Base-by-base conservation (phyloP, 768 basidiomycete genomes). In the Dentipellis fragilis region DNA sequence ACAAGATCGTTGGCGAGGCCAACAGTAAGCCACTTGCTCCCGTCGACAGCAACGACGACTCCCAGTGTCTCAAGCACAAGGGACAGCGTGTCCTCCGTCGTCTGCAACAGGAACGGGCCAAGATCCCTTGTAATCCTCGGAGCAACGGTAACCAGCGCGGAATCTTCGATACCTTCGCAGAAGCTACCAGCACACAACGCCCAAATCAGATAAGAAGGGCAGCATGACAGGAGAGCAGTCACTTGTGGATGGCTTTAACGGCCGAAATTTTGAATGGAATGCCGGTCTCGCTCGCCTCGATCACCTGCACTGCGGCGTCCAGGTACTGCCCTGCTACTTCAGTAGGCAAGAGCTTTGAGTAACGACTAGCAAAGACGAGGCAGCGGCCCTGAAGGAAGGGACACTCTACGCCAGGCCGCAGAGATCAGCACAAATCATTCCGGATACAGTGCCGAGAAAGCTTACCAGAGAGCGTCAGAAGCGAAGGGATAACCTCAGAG, bases 381-480 rank as follows among this genome's bases (percentile, higher is more conserved):
- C 84, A 89, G 58, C 96, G 80, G 10, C 95, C 96, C 70, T 97
- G 95, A 29, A 99, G 69, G 80, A 97, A 99, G 0, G 93, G 93
- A 55, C 77, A 78, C 21, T 91, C 94, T 95, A 62, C 4, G 16
- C 4, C 54, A 55, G 8, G 57, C 49, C 21, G 45, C 52, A 29
- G 52, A 36, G 53, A 12, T 17, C 40, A 46, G 16, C 38, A 5
- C 23, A 17, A 14, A 35, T 50, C 57, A 10, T 21, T 12, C 35
- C 3, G 22, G 50, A 34, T n/a, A 42, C 34, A 40, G 53, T 40
- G 14, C 57, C 5, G 35, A 35, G 7, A 3, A 23, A 10, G 70
- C 79, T 49, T 59, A 94, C 93, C 86, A 38, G 83, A 73, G 37
- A 87, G 78, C 17, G 70, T 72, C 34, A 98, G 75, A 45, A 91